Base-by-base conservation (phyloP, 2,329 filamentous ascomycete species). In the Zymoseptoria passerinii region DNA sequence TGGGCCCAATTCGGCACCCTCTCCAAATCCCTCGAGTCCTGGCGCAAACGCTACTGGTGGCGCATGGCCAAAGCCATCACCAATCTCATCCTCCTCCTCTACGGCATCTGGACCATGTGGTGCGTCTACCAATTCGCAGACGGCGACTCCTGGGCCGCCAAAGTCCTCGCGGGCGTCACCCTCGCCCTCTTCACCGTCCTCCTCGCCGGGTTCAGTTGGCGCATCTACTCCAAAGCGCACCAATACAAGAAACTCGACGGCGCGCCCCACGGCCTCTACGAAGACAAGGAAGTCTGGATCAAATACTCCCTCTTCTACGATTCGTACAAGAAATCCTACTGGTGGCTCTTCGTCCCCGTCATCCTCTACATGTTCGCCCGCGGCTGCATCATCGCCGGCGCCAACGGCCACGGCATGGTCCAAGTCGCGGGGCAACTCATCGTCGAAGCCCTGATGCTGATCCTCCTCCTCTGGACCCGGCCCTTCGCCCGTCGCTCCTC, bases 291-390 rank as follows among this genome's bases (percentile, higher is more conserved):
- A 63, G 86, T 87, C 48, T 96, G 94, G 92, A 81, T 90, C 72
- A 95, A 94, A 78, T 99, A 99, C 81, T 94, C 89, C 68, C 81
- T 96, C 62, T 97, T 99, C 77, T 99, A 99, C 78, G 94, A 97
- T 69, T 87, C 87, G 67, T 97, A 96, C 80, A 91, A 90, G 77
- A 90, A 89, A 74, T 84, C 86, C 67, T 96, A 92, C 78, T 99
- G 94, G 94, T 97, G 92, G 92, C 76, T 96, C 23, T 97, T 99
- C 71, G 81, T 97, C 13, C 94, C 94, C 0, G 80, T 83, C 61
- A 96, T 97, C 69, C 61, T 91, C 63, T 97, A 97, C 79, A 88
- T 92, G 79, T 91, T 96, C 70, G 86, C 85, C 71, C 94, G 94
- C 77, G 92, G 92, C 56, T 87, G 85, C 61, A 84, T 92, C 58